Conservation (phyloP, 2,329 filamentous ascomycete genomes). For the Diaporthe citrichinensis region DNA sequence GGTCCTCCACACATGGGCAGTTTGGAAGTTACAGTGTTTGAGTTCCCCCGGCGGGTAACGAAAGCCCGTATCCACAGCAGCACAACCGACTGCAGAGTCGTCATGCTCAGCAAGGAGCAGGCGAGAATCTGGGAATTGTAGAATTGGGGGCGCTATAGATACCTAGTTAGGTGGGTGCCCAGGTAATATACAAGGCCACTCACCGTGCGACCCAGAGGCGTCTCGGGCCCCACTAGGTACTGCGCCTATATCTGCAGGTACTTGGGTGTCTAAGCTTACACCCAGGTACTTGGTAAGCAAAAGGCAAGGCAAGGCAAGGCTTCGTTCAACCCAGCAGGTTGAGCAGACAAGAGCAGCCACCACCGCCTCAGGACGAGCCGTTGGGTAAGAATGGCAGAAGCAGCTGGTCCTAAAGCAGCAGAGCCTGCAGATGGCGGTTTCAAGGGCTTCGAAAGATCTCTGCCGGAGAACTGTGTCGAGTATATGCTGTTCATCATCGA, state of each 20-base stretch:
- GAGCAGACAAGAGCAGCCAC: background rate
- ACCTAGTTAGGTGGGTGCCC: no score
- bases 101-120: background rate
- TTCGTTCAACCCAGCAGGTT: background rate
- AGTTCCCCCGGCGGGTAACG: no score
- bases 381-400: background rate
- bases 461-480: constrained; percentile 88
- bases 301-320: background rate
- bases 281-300: background rate
- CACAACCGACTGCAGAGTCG: background rate
- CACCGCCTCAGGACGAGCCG: background rate
- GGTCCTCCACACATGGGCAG: no score
- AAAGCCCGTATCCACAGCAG: background rate
- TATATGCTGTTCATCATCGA: constrained; percentile 85
- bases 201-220: no score
- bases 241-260: background rate
- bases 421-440: constrained; percentile 49
- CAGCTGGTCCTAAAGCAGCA: constrained; percentile 24
- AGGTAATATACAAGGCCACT: no score
- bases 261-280: background rate
- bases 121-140: no score
- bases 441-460: constrained; percentile 52
- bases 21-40: background rate
- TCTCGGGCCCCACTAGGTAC: background rate
- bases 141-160: no score